Evolutionary conservation across 306 rosid species (phyloP).

Genomic region (Prunus dulcis): DNA sequence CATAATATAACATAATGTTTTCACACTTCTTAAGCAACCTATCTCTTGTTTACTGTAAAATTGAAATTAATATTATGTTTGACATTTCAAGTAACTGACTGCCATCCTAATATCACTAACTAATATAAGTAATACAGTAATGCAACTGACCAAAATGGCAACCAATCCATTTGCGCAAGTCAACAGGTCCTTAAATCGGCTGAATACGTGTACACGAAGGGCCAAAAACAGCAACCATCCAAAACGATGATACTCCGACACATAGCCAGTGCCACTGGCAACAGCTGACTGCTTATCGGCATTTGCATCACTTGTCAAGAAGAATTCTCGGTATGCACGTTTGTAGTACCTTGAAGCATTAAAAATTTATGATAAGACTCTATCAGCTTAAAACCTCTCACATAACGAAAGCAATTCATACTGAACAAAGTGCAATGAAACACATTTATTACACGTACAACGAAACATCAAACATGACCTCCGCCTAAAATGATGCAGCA

Average conservation of each 20-base stretch:
- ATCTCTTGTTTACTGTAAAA: not conserved
- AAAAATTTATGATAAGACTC: constrained; percentile 20
- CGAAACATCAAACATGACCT: not conserved
- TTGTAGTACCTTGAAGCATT: constrained; percentile 62
- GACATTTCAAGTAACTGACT: constrained; percentile 4
- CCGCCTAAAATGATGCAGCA: not conserved
- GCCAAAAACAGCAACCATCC: constrained; percentile 99
- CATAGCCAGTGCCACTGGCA: constrained; percentile 33
- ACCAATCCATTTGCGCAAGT: constrained; percentile 88
- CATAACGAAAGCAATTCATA: not conserved
- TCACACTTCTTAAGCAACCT: not conserved
- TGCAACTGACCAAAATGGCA: constrained; percentile 77
- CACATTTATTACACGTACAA: not conserved
- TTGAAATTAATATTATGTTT: not conserved
- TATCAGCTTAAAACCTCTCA: not conserved
- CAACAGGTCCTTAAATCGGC: constrained; percentile 86
- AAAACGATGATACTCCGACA: constrained; percentile 83
- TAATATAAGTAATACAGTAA: constrained; percentile 8
- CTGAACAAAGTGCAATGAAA: not conserved
- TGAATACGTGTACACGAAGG: constrained; percentile 85
- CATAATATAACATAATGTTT: not conserved
- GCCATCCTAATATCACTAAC: constrained; percentile 7
- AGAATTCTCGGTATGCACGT: constrained; percentile 79
- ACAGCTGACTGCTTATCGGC: constrained; percentile 38
- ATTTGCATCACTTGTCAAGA: constrained; percentile 57